phyloP scores from a whole-genome alignment of 2,329 filamentous ascomycete species.

The Trematosphaeria pertusa region DNA sequence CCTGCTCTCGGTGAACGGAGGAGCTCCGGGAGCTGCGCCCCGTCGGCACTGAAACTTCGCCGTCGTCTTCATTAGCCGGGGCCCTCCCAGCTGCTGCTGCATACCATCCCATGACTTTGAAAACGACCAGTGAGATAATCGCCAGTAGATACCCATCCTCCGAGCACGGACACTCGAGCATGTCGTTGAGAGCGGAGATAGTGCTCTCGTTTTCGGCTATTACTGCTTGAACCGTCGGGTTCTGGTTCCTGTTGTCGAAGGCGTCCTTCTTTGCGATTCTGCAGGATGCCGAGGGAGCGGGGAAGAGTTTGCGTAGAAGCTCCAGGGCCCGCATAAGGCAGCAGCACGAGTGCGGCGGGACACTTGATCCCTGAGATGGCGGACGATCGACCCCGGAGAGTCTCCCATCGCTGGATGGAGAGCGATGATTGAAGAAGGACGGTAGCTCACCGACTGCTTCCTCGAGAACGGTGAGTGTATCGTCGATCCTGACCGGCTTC shows the following conservation, averaged over 20 bases:
- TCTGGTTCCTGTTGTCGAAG: not conserved
- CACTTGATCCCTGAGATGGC: not conserved
- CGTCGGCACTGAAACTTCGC: not conserved
- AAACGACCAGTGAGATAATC: slow-evolving; percentile 42
- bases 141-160: slow-evolving; percentile 42
- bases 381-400: not conserved
- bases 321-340: slow-evolving; percentile 16
- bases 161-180: slow-evolving; percentile 45
- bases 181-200: slow-evolving; percentile 37
- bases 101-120: slow-evolving; percentile 47
- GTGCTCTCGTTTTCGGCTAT: slow-evolving; percentile 37
- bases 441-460: not conserved
- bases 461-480: not conserved
- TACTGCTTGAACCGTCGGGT: slow-evolving; percentile 23
- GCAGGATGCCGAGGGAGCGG: slow-evolving; percentile 3
- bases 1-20: not conserved
- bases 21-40: not conserved
- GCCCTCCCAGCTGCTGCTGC: slow-evolving; percentile 24
- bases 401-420: not conserved
- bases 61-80: not conserved
- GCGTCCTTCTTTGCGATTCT: not conserved
- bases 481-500: not conserved
- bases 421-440: not conserved
- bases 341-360: not conserved
- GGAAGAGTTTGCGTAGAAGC: slow-evolving; percentile 29